A percentile compares a stretch with the other conserved stretches of the same genome.
phyloP scores from a whole-genome alignment of 257 asterid species.

The Parsonsia alboflavescens region DNA sequence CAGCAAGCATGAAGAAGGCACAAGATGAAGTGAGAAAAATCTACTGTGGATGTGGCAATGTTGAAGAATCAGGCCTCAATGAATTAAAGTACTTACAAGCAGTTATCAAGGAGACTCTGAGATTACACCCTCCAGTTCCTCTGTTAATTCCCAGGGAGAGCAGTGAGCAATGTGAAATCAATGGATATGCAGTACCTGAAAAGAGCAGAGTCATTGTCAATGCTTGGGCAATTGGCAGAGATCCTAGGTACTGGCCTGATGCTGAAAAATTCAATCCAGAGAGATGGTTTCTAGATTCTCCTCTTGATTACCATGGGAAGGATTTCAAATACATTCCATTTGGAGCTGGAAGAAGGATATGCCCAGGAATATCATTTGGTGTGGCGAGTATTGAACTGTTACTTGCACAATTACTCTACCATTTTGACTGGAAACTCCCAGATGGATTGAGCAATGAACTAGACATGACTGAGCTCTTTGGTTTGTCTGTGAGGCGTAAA shows the following conservation, averaged over 20 bases:
- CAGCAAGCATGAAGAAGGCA: neutral
- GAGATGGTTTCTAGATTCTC: slow-evolving; percentile 1
- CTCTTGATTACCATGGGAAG: neutral
- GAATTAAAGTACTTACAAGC: slow-evolving; percentile 7
- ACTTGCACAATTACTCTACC: neutral
- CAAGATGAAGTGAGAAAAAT: slow-evolving; percentile 14
- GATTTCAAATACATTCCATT: slow-evolving; percentile 6
- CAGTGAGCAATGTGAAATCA: slow-evolving; percentile 7
- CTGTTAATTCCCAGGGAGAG: neutral
- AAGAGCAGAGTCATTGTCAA: neutral
- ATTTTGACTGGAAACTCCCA: slow-evolving; percentile 9
- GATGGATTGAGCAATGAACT: neutral
- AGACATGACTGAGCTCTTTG: neutral
- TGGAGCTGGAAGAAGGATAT: slow-evolving; percentile 8
- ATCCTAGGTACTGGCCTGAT: slow-evolving; percentile 1
- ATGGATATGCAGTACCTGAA: neutral
- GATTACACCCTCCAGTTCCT: slow-evolving; percentile 3
- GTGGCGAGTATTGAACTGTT: neutral
- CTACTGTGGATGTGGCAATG: neutral
- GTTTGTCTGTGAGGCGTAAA: neutral
- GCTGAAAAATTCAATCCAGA: slow-evolving; percentile 5
- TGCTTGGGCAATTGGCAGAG: slow-evolving; percentile 20
- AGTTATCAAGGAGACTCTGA: slow-evolving; percentile 9
- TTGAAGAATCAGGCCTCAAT: slow-evolving; percentile 9
- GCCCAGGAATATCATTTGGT: slow-evolving; percentile 9